Base-by-base conservation (phyloP, 2,329 filamentous ascomycete species). In the Aspergillus luchuensis region DNA sequence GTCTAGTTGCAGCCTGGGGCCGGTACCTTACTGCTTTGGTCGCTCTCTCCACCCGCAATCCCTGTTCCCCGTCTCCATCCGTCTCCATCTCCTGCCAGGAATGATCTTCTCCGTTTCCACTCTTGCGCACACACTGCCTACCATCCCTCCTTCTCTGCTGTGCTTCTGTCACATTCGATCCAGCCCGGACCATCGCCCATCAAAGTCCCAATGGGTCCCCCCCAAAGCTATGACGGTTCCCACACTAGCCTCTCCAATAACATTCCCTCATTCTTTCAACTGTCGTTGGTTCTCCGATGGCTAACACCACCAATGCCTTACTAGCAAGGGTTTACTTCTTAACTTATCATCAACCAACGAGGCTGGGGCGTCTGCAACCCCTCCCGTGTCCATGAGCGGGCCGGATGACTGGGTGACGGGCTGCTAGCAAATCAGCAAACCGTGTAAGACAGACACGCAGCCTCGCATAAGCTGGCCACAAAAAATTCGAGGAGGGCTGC, bases 361-460 rank as follows among this genome's bases (percentile, higher is more conserved):
- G 53, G 53, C 53, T 47, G 53, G 53, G 38, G 53, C 41, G 53
- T 45, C 33, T 56, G 39, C 28, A 30, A 30, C 53, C 47, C 47
- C 47, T 50, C 47, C 53, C 53, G 53, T 47, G 53, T 36, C 53
- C 53, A 56, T 28, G 47, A 47, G 53, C 53, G 53, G 53, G 53
- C 53, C 53, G 28, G 41, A 53, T 50, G 47, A 50, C 47, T 50
- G 25, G 45, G 25, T 50, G 47, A 50, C n/a, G 10, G 33, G 33
- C 33, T 30, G 47, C 23, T 15, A 56, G 39, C 38, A 43, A 47
- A 45, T 25, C 39, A 33, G 43, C 39, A 56, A 56, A 43, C 28
- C 53, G 38, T 63, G 65, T 66, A 66, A 64, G 64, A 67, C 64
- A 61, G 53, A 63, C 59, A 63, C 59, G 65, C 65, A 67, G 62